These are phyloP conservation scores for Lodderomyces oxycetoniae DNA, from an alignment of 1,139 yeast genomes.

Conservation along the genomic window DNA sequence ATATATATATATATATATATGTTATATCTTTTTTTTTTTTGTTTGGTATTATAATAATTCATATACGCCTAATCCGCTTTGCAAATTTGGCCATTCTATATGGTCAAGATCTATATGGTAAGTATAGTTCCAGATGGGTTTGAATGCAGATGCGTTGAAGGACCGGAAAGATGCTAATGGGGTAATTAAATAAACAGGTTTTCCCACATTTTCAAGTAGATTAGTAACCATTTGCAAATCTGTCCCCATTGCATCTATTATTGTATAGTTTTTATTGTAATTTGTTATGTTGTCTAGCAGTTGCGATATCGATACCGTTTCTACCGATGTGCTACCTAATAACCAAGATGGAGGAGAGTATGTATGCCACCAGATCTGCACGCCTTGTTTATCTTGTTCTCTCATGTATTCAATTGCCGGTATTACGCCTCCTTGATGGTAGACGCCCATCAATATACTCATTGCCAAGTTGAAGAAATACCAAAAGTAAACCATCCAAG, in stretches of 20 bases:
- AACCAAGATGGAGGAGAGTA: constrained; percentile 93
- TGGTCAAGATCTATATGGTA: constrained; percentile 67
- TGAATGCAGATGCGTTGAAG: constrained; percentile 14
- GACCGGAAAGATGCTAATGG: constrained; percentile 45
- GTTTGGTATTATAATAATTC: constrained; percentile 24
- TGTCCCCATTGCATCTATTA: constrained; percentile 58
- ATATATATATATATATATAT: too few relatives aligned
- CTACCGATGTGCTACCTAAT: constrained; percentile 37
- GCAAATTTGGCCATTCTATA: constrained; percentile 50
- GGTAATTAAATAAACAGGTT: constrained; percentile 34
- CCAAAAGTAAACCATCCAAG: constrained; percentile 44
- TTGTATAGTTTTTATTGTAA: constrained; percentile 13
- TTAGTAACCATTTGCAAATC: constrained; percentile 20
- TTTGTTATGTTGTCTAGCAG: constrained; percentile 15
- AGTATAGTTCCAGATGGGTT: constrained; percentile 39
- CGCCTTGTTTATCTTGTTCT: constrained; percentile 10
- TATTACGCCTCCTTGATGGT: constrained; percentile 89
- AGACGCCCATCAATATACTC: constrained; percentile 66
- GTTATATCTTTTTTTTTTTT: background rate
- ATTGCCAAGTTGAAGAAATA: constrained; percentile 56
- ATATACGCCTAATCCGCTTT: constrained; percentile 59
- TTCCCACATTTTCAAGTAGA: constrained; percentile 5
- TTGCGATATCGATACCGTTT: constrained; percentile 15
- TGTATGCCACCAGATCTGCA: constrained; percentile 87
- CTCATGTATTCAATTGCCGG: constrained; percentile 49